Evolutionary conservation across 2,329 filamentous ascomycete genomes (phyloP), one percentile per base, ranked within the genome.

Genomic region (Venturia pyrina): DNA sequence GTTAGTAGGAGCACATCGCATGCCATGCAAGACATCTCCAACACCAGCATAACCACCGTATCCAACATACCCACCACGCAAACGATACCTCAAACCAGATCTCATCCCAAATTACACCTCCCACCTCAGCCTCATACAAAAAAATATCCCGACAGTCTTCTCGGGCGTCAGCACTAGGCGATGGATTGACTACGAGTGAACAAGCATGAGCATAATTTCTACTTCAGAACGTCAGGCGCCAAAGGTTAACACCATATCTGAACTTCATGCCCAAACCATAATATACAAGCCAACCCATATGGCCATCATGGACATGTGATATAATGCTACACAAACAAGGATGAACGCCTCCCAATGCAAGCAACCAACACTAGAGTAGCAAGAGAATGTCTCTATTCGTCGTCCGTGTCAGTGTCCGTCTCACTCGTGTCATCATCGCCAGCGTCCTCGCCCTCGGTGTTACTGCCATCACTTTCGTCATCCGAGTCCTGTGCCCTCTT

Each of bases 381-480:
- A 37, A 37, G 21, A 13, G 11, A 21, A 59, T 4, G 37, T 15
- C 1, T 37, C 46, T 76, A 77, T 69, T 78, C 76, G 21, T 76
- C 75, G 65, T 77, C 76, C 28, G 75, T 73, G 64, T 77, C 75
- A n/a, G 76, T 78, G 40, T 78, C 76, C 1, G 76, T 78, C 72
- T 84, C 83, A 69, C 82, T 85, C 57, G 78, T 79, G 71, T 81
- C 81, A 72, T 81, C 81, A 17, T 73, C 74, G 63, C 75, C 53
- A 59, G 32, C 74, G n/a, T 79, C 82, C 62, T 84, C 83, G 65
- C 93, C 91, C 28, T 86, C 84, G 24, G 83, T 86, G 69, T 85
- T 83, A 72, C 83, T 85, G 66, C 83, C 83, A 59, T 83, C 81
- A 64, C 82, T 84, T n/a, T 85, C 87, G 60, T 89, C 86, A 77